Evolutionary conservation across 192 early-diverging fungal genomes (phyloP).

Genomic region (Linnemannia schmuckeri): DNA sequence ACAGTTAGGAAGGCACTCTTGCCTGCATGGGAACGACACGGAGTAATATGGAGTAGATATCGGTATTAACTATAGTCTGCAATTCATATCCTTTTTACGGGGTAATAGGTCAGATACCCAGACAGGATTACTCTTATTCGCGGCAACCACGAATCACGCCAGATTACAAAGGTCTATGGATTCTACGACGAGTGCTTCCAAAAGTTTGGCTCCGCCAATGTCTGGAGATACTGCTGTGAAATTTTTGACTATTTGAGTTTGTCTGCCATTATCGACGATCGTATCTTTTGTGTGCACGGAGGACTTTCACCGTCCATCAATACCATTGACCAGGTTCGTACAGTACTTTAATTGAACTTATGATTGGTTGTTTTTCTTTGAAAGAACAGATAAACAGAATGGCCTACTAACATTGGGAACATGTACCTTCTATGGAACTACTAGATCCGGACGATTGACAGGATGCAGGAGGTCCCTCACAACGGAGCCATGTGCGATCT

Average conservation of each 20-base stretch:
- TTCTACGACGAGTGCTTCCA: slow-evolving; percentile 98
- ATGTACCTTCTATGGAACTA: background rate
- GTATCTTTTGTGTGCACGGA: slow-evolving; percentile 96
- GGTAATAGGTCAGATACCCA: slow-evolving; percentile 79
- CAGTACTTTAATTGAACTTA: too few relatives aligned
- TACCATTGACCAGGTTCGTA: slow-evolving; percentile 87
- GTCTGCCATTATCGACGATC: slow-evolving; percentile 94
- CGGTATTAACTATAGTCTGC: background rate
- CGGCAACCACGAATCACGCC: slow-evolving; percentile 93
- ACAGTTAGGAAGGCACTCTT: background rate
- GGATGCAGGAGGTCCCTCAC: slow-evolving; percentile 98
- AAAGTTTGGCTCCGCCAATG: slow-evolving; percentile 96
- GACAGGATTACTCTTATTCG: slow-evolving; percentile 94
- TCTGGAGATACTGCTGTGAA: slow-evolving; percentile 98
- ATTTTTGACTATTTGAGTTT: slow-evolving; percentile 97
- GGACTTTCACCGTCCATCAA: slow-evolving; percentile 94
- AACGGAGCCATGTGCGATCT: slow-evolving; percentile 98
- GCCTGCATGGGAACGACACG: background rate
- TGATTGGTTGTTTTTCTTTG: background rate
- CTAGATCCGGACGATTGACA: slow-evolving; percentile 90
- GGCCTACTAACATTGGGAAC: background rate
- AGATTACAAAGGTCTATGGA: slow-evolving; percentile 99
- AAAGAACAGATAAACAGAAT: too few relatives aligned
- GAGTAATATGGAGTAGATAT: background rate
- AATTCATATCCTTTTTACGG: background rate